A percentile compares a stretch with the other conserved stretches of the same genome.
These are phyloP conservation scores for Ceratocystiopsis sp. DNA, from an alignment of 2,329 filamentous ascomycete species.

Conservation along the genomic window DNA sequence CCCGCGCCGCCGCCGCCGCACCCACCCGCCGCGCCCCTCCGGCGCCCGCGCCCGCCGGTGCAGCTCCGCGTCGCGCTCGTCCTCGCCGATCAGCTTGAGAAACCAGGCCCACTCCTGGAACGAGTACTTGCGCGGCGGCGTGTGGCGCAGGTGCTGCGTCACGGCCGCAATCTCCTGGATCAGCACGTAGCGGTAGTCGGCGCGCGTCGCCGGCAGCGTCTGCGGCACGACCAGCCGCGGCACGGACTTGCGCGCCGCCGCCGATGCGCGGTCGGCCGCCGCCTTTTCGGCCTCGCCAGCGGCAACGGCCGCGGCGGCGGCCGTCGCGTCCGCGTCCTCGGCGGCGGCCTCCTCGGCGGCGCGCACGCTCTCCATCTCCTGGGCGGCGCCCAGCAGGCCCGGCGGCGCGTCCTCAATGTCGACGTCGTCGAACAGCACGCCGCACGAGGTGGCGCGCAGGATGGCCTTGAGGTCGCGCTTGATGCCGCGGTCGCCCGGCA, in stretches of 20 bases:
- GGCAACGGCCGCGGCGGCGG: slow-evolving; percentile 12
- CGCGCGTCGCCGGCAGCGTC: slow-evolving; percentile 22
- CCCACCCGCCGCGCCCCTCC: background rate
- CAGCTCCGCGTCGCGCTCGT: slow-evolving; percentile 32
- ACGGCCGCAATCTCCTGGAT: slow-evolving; percentile 54
- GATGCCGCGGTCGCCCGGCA: slow-evolving; percentile 37
- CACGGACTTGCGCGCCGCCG: slow-evolving; percentile 9
- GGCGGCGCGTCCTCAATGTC: slow-evolving; percentile 20
- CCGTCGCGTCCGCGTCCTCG: slow-evolving; percentile 10
- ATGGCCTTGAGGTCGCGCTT: slow-evolving; percentile 27
- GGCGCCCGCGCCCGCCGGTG: slow-evolving; percentile 19
- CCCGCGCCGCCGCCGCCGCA: background rate
- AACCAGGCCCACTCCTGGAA: slow-evolving; percentile 84
- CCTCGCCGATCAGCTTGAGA: slow-evolving; percentile 56
- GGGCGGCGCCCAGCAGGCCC: slow-evolving; percentile 23
- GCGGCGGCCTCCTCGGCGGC: slow-evolving; percentile 11
- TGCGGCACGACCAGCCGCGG: slow-evolving; percentile 19
- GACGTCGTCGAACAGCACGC: slow-evolving; percentile 21
- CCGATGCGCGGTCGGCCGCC: too few relatives aligned
- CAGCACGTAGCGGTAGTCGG: slow-evolving; percentile 46
- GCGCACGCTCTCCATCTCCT: slow-evolving; percentile 9
- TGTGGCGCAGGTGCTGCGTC: slow-evolving; percentile 41
- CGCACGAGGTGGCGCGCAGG: slow-evolving; percentile 24
- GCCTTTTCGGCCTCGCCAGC: slow-evolving; percentile 9
- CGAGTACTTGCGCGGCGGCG: slow-evolving; percentile 46